Conservation (phyloP, 202 grass and related monocot species). For the Bolboschoenoplectus hybrid region DNA sequence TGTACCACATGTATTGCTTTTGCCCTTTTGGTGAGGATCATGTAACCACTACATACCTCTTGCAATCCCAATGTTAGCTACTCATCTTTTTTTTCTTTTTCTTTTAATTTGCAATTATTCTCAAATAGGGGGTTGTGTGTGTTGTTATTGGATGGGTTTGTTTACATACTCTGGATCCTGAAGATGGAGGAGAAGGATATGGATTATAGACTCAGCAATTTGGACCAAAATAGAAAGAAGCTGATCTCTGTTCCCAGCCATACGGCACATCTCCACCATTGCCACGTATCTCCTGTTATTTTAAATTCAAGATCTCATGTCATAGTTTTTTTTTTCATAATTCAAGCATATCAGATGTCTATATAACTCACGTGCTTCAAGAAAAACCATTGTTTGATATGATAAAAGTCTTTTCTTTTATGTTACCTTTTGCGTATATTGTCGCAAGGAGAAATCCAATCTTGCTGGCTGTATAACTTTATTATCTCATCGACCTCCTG, state of each 20-base stretch:
- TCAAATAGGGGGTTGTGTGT: background rate
- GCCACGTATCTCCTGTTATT: constrained; percentile 88
- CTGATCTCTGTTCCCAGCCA: constrained; percentile 80
- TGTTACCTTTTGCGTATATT: constrained; percentile 80
- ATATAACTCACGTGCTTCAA: constrained; percentile 18
- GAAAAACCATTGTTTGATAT: constrained; percentile 20
- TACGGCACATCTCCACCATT: constrained; percentile 87
- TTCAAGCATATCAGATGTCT: background rate
- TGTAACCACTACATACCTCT: background rate
- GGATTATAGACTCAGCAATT: constrained; percentile 66
- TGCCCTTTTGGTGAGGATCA: background rate
- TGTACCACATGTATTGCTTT: background rate
- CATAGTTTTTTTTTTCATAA: background rate
- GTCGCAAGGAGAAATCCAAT: constrained; percentile 78
- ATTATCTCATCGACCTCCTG: constrained; percentile 97
- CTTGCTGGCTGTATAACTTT: constrained; percentile 72
- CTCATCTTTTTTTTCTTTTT: background rate
- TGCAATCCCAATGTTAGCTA: constrained; percentile 5
- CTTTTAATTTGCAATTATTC: background rate
- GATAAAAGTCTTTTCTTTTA: background rate
- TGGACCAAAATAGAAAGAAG: constrained; percentile 80
- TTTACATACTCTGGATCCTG: constrained; percentile 71
- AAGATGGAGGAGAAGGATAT: constrained; percentile 80
- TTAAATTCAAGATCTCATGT: constrained; percentile 32
- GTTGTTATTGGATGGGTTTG: background rate